Percentiles rank a stretch among this genome's conserved stretches.
Evolutionary conservation across 2,329 filamentous ascomycete species (phyloP).

Genomic region (Epichloe uncinata): DNA sequence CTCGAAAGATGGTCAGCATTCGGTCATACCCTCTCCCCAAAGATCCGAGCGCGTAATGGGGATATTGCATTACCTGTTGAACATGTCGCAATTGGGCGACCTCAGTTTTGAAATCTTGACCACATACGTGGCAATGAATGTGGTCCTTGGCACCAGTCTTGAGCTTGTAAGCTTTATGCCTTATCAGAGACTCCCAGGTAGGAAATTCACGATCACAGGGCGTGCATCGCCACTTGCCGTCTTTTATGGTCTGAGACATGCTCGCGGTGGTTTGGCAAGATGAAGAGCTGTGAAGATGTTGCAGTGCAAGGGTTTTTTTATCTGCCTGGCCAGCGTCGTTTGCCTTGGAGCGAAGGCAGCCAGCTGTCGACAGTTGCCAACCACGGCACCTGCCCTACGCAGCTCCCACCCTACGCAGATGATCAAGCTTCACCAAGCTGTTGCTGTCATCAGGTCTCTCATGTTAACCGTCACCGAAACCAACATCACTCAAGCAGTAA

Average conservation of each 20-base stretch:
- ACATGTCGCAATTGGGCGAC: constrained; percentile 21
- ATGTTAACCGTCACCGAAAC: too few species aligned
- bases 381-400: background rate
- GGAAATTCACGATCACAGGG: constrained; percentile 17
- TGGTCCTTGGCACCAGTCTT: constrained; percentile 13
- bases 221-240: constrained; percentile 14
- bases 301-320: background rate
- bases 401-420: background rate
- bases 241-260: constrained; percentile 1
- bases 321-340: background rate
- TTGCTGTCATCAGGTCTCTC: too few species aligned
- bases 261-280: background rate
- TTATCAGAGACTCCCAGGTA: constrained; percentile 11
- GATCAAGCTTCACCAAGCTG: too few species aligned
- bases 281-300: background rate
- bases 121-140: constrained; percentile 26
- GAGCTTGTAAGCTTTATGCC: constrained; percentile 19
- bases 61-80: constrained; percentile 16
- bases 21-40: background rate
- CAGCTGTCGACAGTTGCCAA: background rate
- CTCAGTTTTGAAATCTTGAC: constrained; percentile 21
- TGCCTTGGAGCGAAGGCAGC: background rate
- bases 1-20: background rate
- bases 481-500: too few species aligned
- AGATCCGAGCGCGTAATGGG: background rate